Evolutionary conservation across 2,329 filamentous ascomycete genomes (phyloP), one percentile per base, ranked within the genome.

Genomic region (Xenosphaeropsis pyriputrescens): DNA sequence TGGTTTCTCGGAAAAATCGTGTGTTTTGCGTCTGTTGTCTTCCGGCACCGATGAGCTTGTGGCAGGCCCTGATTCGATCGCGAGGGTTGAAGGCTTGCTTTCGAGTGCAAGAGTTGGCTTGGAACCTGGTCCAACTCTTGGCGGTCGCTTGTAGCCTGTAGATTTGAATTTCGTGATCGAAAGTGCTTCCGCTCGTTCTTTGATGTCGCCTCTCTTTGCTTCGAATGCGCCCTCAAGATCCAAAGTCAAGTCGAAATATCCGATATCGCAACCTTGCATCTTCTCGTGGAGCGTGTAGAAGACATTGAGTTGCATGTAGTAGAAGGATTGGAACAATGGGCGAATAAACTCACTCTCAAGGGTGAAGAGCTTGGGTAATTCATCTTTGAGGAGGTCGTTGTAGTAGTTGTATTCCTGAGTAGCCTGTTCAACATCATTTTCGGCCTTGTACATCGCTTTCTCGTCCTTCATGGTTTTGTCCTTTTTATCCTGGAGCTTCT

Each of bases 291-390:
- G 69, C 1, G 91, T 98, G 62, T 98, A 98, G 60, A 96, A 98
- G 47, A 98, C 85, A 60, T 98, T 98, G 47, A 98, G 74, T 61
- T 98, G 91, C 91, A 98, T 98, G 67, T 96, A 98, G 64, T 98
- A 98, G 65, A 98, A 98, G 8, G 85, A 93, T 58, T 96, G 91
- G 69, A 98, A 98, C 6, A 98, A 74, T 2, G 91, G 91, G 48
- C 85, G 79, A 58, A 98, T 98, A 58, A 98, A 96, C 58, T 96
- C 82, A 45, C 79, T 75, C 59, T 98, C 91, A 14, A 98, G 74
- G 6, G 65, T 59, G 60, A 98, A 98, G 9, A 98, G 72, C 59
- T 86, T 85, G 18, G 91, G 91, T 45, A 98, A 67, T 62, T 98
- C 91, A 14, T 93, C 85, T 64, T 98, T 98, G 43, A 98, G 72